A percentile compares a stretch with the other conserved stretches of the same genome.
Evolutionary conservation across 371 early-diverging fungal genomes (phyloP).

Genomic region (Batkoa obscura): DNA sequence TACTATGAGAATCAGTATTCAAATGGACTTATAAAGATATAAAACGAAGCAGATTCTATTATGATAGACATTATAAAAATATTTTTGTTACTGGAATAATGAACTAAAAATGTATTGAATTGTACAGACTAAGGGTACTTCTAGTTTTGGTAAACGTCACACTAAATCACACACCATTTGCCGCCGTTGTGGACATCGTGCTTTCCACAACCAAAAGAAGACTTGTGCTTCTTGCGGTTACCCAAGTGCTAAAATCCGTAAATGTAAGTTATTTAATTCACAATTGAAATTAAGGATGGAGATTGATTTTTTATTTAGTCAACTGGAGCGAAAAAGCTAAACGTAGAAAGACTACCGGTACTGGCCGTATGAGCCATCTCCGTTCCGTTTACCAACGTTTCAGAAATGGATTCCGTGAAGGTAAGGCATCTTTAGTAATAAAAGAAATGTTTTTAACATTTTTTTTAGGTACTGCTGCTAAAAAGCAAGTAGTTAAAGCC

Average conservation of each 20-base stretch:
- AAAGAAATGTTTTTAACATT: background rate
- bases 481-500: background rate
- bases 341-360: constrained; percentile 96
- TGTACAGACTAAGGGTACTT: constrained; percentile 98
- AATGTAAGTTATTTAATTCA: constrained; percentile 39
- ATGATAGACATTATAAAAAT: no score
- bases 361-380: constrained; percentile 96
- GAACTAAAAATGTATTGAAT: no score
- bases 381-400: constrained; percentile 79
- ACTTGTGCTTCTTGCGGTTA: constrained; percentile 98
- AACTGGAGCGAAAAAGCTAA: constrained; percentile 94
- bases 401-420: constrained; percentile 95
- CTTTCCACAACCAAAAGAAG: constrained; percentile 99
- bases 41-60: no score
- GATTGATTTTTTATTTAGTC: constrained; percentile 33
- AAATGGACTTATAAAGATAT: no score
- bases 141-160: constrained; percentile 99
- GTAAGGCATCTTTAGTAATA: constrained; percentile 12
- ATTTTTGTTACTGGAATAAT: no score
- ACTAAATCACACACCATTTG: constrained; percentile 98
- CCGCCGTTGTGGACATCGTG: constrained; percentile 93
- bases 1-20: no score
- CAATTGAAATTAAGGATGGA: background rate
- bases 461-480: background rate
- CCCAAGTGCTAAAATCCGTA: constrained; percentile 95